These are phyloP conservation scores for Paramyrothecium roridum DNA, from an alignment of 2,329 filamentous ascomycete species.

Conservation along the genomic window DNA sequence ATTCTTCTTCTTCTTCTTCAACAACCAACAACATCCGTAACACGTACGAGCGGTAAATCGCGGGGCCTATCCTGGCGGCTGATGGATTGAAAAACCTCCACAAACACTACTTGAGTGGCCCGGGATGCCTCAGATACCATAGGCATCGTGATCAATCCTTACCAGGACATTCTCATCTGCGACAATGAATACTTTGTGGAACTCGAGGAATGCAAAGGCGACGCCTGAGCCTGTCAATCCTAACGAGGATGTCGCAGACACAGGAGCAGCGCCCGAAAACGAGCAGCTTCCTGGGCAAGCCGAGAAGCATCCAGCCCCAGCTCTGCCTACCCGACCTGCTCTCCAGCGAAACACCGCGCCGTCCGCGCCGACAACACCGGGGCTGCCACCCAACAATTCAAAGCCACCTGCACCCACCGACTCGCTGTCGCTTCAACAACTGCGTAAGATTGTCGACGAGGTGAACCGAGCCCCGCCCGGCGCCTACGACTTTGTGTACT, in stretches of 20 bases:
- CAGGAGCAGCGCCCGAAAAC: conserved; percentile 30
- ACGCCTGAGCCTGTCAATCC: conserved; percentile 20
- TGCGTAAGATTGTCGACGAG: conserved; percentile 70
- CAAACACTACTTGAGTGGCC: background rate
- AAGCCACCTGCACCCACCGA: conserved; percentile 50
- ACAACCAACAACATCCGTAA: too few species aligned
- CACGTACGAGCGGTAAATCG: too few species aligned
- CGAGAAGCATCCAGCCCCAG: conserved; percentile 31
- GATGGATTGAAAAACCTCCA: background rate
- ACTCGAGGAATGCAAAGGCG: conserved; percentile 32
- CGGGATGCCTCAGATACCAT: background rate
- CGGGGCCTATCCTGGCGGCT: background rate
- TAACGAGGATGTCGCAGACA: conserved; percentile 37
- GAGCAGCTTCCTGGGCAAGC: conserved; percentile 21
- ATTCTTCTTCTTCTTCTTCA: too few species aligned
- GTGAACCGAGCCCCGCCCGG: conserved; percentile 66
- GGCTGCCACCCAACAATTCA: conserved; percentile 12
- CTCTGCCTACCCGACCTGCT: conserved; percentile 20
- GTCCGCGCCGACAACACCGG: conserved; percentile 23
- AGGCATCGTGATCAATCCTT: background rate
- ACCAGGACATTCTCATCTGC: conserved; percentile 13
- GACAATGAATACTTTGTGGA: conserved; percentile 42
- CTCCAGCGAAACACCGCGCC: conserved; percentile 25
- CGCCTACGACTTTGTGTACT: conserved; percentile 83
- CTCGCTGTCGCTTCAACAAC: conserved; percentile 72